These are phyloP conservation scores for Aspergillus coremiiformis DNA, from an alignment of 495 filamentous ascomycete genomes.

Conservation along the genomic window DNA sequence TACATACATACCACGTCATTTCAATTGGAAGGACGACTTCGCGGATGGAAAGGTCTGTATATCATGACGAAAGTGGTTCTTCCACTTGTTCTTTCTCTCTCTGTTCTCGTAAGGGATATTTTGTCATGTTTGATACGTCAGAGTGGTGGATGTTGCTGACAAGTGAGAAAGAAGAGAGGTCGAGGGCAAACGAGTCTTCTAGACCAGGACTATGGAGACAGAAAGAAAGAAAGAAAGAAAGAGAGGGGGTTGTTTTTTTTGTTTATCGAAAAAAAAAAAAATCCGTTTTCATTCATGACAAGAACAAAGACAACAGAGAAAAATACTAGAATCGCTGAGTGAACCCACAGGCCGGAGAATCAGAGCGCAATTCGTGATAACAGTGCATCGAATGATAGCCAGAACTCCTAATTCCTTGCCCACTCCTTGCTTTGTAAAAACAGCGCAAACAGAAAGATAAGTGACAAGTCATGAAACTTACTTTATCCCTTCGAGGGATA, in stretches of 20 bases:
- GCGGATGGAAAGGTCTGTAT: too few relatives aligned
- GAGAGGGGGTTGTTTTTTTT: too few relatives aligned
- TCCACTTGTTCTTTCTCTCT: neutral
- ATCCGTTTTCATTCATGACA: neutral
- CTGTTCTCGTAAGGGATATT: neutral
- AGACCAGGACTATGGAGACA: neutral
- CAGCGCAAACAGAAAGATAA: constrained; percentile 15
- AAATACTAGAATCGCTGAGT: neutral
- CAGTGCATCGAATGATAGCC: constrained; percentile 1
- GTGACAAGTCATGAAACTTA: constrained; percentile 4
- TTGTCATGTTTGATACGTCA: neutral
- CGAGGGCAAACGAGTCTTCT: neutral
- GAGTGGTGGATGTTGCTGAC: neutral
- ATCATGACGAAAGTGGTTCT: neutral
- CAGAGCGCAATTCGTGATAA: constrained; percentile 1
- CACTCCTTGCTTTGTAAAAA: constrained; percentile 33
- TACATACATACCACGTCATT: too few relatives aligned
- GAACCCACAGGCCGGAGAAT: neutral
- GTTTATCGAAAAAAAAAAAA: constrained; percentile 10
- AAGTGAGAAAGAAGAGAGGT: neutral
- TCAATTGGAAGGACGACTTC: too few relatives aligned
- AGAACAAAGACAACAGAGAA: neutral
- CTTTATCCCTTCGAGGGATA: constrained; percentile 3
- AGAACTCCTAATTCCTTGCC: constrained; percentile 25
- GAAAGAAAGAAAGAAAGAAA: constrained; percentile 5